Evolutionary conservation across 352 stramenopile genomes (phyloP), one percentile per base, ranked within the genome.

Genomic region (Elongisporangium undulatum): DNA sequence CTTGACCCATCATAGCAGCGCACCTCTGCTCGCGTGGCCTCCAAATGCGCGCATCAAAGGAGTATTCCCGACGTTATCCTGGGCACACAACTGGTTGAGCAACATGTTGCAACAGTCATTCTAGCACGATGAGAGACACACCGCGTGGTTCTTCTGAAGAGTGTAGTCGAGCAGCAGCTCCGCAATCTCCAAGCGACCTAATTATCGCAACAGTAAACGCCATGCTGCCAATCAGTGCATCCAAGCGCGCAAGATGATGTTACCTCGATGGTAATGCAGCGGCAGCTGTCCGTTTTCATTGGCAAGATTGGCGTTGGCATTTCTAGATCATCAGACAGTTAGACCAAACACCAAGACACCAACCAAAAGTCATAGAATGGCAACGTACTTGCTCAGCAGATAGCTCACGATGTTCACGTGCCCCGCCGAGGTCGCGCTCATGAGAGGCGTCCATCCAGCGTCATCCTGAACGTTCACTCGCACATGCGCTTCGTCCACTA

Each of bases 231-330:
- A 15, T 41, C 1, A 41, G 1, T 9, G 9, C 5, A 13, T 21
- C 50, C 5, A 20, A 58, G 53, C 13, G 51, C 17, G 39, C 1
- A 22, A 8, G 22, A 8, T 26, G 19, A 56, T 41, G 50, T n/a
- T 59, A 85, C 80, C 80, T 77, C 76, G 74, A 62, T 92, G 79
- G 68, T 92, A 90, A 52, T 92, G 82, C 58, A 92, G 63, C 6
- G 82, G 72, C 49, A 90, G 74, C 60, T 92, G 82, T 52, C 76
- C 79, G 49, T 87, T 90, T 41, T 88, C 77, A 45, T 92, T 92
- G 55, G 70, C 56, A 21, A 89, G 62, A 56, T 92, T 90, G 3
- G 79, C 74, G 56, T 90, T 68, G 1, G 79, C 82, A 16, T 78
- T 76, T 62, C 82, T 87, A 51, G 55, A 21, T 39, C 22, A 45